Evolutionary conservation across 805 yeast genomes (phyloP).

Genomic region (Candida taoyuanica): DNA sequence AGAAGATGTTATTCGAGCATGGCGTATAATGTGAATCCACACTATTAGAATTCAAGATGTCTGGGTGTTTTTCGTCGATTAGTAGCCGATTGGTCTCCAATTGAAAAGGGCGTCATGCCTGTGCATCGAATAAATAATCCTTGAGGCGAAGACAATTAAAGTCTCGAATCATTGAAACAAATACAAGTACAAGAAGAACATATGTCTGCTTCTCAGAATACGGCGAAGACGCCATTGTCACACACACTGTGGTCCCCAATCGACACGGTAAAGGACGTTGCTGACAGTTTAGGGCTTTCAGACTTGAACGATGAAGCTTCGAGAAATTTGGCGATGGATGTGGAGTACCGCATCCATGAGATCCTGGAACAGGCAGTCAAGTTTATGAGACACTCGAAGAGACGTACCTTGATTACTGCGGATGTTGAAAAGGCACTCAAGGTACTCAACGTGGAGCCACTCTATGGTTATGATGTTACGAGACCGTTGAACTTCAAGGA

Average conservation of each 20-base stretch:
- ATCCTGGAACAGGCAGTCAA: constrained; percentile 92
- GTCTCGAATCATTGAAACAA: not conserved
- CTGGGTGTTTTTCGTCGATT: no score
- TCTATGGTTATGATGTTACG: constrained; percentile 76
- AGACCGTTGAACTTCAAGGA: constrained; percentile 77
- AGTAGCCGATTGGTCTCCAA: no score
- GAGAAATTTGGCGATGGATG: constrained; percentile 95
- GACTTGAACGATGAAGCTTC: constrained; percentile 87
- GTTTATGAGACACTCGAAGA: constrained; percentile 90
- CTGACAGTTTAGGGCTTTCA: constrained; percentile 80
- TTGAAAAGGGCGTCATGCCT: no score
- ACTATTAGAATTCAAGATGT: no score
- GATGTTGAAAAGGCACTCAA: constrained; percentile 81
- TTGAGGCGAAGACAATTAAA: not conserved
- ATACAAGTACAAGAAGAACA: not conserved
- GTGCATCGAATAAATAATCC: no score
- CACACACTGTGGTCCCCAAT: constrained; percentile 97
- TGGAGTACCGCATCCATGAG: constrained; percentile 96
- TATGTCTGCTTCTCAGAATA: constrained; percentile 7
- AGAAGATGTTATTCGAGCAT: no score
- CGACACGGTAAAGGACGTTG: constrained; percentile 94
- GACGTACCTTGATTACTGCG: constrained; percentile 72
- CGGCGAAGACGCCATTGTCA: constrained; percentile 49
- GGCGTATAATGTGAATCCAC: no score
- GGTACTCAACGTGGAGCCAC: constrained; percentile 87